Evolutionary conservation across 2,329 filamentous ascomycete species (phyloP).

Genomic region (Diaporthe batatas): DNA sequence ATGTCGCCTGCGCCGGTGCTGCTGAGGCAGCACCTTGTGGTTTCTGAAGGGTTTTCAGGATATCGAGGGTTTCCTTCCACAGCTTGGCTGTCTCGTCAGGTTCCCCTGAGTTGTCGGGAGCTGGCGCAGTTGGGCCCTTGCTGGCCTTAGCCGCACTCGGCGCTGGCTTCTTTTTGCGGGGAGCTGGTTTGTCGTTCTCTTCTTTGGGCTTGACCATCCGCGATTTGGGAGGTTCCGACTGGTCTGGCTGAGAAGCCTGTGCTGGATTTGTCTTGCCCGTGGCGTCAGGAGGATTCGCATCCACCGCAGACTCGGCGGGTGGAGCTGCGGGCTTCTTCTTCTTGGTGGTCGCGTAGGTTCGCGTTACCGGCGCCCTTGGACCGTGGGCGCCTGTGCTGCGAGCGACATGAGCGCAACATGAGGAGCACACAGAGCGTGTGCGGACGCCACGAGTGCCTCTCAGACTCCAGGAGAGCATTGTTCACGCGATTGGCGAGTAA

Average conservation of each 20-base stretch:
- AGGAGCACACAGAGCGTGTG: constrained; percentile 7
- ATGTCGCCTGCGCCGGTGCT: background rate
- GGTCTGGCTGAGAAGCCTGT: background rate
- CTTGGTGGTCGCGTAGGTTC: constrained; percentile 29
- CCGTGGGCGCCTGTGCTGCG: constrained; percentile 16
- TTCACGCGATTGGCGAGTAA: constrained; percentile 28
- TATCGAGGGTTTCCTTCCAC: constrained; percentile 48
- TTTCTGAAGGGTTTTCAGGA: constrained; percentile 46
- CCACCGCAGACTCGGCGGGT: background rate
- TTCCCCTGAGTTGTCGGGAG: too few relatives aligned
- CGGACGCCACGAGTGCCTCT: constrained; percentile 40
- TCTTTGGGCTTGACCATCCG: constrained; percentile 1
- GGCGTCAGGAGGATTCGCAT: background rate
- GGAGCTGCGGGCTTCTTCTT: constrained; percentile 13
- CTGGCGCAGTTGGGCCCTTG: background rate
- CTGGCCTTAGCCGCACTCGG: background rate
- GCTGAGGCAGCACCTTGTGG: constrained; percentile 15
- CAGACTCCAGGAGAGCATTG: constrained; percentile 38
- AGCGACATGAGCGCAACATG: constrained; percentile 32
- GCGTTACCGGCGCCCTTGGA: background rate
- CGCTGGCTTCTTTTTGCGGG: constrained; percentile 1
- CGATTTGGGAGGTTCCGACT: background rate
- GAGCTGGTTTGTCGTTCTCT: background rate
- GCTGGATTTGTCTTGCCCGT: background rate
- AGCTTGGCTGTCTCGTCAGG: constrained; percentile 37